Conservation (phyloP, 192 early-diverging fungal genomes). For the Helicostylum pulchrum region DNA sequence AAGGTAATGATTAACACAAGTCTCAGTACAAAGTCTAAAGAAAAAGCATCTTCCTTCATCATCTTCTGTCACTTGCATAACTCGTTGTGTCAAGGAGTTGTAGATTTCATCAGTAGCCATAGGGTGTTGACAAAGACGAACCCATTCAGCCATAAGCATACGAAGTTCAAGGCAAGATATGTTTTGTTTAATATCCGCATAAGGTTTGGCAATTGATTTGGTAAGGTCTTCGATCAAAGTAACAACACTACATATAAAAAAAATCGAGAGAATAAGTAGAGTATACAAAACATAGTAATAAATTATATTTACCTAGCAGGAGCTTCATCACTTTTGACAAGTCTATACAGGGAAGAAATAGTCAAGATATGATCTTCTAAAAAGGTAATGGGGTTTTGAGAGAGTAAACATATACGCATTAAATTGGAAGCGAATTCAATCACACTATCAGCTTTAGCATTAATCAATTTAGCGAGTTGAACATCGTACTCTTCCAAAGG, state of each 20-base stretch:
- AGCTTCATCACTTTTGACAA: slow-evolving; percentile 62
- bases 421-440: slow-evolving; percentile 77
- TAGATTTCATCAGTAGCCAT: slow-evolving; percentile 68
- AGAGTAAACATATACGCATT: slow-evolving; percentile 61
- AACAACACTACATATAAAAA: slow-evolving; percentile 32
- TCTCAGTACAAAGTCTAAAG: slow-evolving; percentile 85
- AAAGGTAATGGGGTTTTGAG: slow-evolving; percentile 44
- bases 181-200: slow-evolving; percentile 27
- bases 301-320: slow-evolving; percentile 55
- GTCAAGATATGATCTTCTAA: slow-evolving; percentile 30
- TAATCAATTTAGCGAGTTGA: slow-evolving; percentile 85
- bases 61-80: slow-evolving; percentile 51
- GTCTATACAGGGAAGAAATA: slow-evolving; percentile 49
- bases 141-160: slow-evolving; percentile 77
- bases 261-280: neutral
- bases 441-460: slow-evolving; percentile 62
- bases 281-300: slow-evolving; percentile 45
- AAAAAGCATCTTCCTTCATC: slow-evolving; percentile 83
- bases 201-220: slow-evolving; percentile 15
- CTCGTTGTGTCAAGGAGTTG: slow-evolving; percentile 51
- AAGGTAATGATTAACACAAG: slow-evolving; percentile 71
- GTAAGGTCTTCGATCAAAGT: slow-evolving; percentile 25
- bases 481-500: slow-evolving; percentile 81
- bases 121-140: slow-evolving; percentile 66
- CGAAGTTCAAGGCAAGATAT: slow-evolving; percentile 42